These are phyloP conservation scores for Chaetomium strumarium DNA, from an alignment of 2,329 filamentous ascomycete species.

Conservation along the genomic window DNA sequence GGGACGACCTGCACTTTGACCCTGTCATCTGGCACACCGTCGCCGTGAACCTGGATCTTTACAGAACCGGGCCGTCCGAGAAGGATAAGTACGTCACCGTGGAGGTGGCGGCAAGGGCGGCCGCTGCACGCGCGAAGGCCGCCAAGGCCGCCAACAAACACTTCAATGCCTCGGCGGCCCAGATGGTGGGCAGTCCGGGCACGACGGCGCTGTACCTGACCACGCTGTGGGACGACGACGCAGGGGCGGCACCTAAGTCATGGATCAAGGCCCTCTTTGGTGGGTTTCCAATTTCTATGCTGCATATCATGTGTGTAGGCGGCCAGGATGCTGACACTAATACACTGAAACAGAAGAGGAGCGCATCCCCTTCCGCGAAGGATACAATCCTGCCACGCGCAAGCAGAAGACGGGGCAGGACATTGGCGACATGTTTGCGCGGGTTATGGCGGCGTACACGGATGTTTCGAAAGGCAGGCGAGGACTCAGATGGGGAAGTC, in stretches of 20 bases:
- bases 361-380: constrained; percentile 16
- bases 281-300: constrained; percentile 7
- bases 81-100: constrained; percentile 21
- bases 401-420: not conserved
- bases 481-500: too few relatives aligned
- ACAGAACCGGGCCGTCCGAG: constrained; percentile 12
- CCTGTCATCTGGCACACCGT: constrained; percentile 26
- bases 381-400: not conserved
- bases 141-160: constrained; percentile 14
- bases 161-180: constrained; percentile 15
- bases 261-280: constrained; percentile 22
- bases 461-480: too few relatives aligned
- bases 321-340: not conserved
- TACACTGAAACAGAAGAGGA: constrained; percentile 14
- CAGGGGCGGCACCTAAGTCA: constrained; percentile 15
- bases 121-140: constrained; percentile 15
- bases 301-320: not conserved
- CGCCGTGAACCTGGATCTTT: constrained; percentile 14
- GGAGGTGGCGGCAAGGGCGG: constrained; percentile 18
- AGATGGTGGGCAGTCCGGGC: constrained; percentile 16
- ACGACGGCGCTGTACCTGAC: constrained; percentile 21
- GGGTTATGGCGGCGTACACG: not conserved
- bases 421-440: not conserved
- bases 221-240: constrained; percentile 19
- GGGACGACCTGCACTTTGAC: constrained; percentile 30